Base-by-base conservation (phyloP, 1,284 basidiomycete genomes). In the Phellinidium pouzarii region DNA sequence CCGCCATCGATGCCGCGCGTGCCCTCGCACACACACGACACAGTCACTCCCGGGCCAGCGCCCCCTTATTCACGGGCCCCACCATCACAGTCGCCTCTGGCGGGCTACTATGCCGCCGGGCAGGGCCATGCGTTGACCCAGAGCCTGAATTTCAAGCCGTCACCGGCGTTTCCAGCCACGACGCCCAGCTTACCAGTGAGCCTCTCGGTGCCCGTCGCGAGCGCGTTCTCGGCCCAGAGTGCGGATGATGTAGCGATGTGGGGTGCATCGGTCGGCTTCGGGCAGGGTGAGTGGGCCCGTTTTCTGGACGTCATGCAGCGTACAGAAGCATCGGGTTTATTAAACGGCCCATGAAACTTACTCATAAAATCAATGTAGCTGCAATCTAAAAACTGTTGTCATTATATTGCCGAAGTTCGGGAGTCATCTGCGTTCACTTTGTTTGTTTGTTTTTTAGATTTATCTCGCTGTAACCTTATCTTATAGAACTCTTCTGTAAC, bases 241-340 rank as follows among this genome's bases (percentile, higher is more conserved):
- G 62, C 67, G 34, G 66, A 68, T 50, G 69, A 69, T 54, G 61
- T 62, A 50, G 63, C 65, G 49, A 65, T 71, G 64, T 73, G 71
- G 71, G 69, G 69, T 44, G 66, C 69, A 45, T 67, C 66, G 34
- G 64, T 70, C 38, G 70, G 70, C 31, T 70, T 73, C 42, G 69
- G 65, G 44, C 61, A 67, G 50, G 65, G 64, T 40, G 69, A 71
- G 61, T 71, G 75, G 75, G 62, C 68, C 48, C 68, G 68, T 54
- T 76, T 78, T 58, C 62, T 76, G 57, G 68, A 74, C 55, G 73
- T 68, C 31, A 71, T 75, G 66, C 71, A 73, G 59, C 66, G 69
- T 8, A 66, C 72, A 38, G 57, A 64, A 60, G 52, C 64, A 65
- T 45, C 31, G 9, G 50, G 44, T 14, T 25, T 52, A 19, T 40